Percentiles rank a stretch among this genome's conserved stretches.
Conservation (phyloP, 257 asterid genomes). For the Cordia subcordata region DNA sequence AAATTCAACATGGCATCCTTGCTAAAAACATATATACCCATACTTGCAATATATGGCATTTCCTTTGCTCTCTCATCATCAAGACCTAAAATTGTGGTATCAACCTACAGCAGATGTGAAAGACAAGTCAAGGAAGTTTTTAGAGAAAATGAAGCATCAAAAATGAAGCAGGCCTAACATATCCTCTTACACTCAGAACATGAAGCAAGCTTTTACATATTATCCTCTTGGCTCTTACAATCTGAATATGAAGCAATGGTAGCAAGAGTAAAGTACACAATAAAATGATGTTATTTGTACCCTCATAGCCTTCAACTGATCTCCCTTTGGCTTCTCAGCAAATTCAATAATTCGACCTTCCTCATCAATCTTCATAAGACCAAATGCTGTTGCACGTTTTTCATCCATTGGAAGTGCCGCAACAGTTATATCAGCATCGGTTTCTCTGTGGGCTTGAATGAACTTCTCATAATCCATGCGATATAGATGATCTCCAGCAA, state of each 20-base stretch:
- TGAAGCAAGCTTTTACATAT: too few relatives aligned
- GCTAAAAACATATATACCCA: conserved; percentile 62
- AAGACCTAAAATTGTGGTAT: conserved; percentile 61
- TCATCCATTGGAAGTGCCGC: conserved; percentile 73
- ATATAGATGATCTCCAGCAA: conserved; percentile 62
- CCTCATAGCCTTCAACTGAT: conserved; percentile 51
- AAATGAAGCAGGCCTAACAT: not conserved
- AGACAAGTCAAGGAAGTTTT: not conserved
- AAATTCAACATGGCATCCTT: conserved; percentile 50
- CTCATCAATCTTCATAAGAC: conserved; percentile 64
- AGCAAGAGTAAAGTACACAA: not conserved
- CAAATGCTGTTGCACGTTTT: conserved; percentile 58
- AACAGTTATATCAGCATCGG: conserved; percentile 65
- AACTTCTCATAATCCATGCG: conserved; percentile 64
- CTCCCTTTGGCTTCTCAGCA: conserved; percentile 66
- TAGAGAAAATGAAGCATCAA: too few relatives aligned
- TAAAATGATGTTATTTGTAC: conserved; percentile 20
- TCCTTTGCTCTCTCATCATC: conserved; percentile 65
- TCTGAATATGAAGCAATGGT: not conserved
- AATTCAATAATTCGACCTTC: conserved; percentile 58
- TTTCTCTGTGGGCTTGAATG: conserved; percentile 58
- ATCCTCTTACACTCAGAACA: not conserved
- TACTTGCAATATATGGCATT: conserved; percentile 63
- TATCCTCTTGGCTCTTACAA: too few relatives aligned
- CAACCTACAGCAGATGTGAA: conserved; percentile 35